Base-by-base conservation (phyloP, 495 filamentous ascomycete genomes). In the Trichoderma erinaceum region DNA sequence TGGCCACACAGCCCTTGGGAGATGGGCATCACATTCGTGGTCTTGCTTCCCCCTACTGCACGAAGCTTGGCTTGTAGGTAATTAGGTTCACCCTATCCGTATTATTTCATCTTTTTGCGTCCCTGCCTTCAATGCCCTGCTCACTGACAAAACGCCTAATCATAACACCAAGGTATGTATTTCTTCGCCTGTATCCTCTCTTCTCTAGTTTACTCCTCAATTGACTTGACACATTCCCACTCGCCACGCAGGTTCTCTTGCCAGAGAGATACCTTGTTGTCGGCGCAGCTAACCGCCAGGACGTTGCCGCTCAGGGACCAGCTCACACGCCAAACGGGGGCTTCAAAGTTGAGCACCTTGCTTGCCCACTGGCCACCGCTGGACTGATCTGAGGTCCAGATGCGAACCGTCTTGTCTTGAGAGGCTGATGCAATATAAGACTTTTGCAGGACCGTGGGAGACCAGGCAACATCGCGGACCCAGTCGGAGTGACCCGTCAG, bases 291-390 rank as follows among this genome's bases (percentile, higher is more conserved):
- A 67, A 96, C 93, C 16, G 96, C 96, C 71, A 99, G 82, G 46
- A 98, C 95, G 79, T 99, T 99, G 25, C 96, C 96, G 79, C 92
- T 97, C 71, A 97, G 83, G 73, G 92, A 96, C 96, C 96, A 99
- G 82, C 92, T 97, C 16, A 97, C 95, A 46, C 94, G 87, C 96
- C 96, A 99, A 70, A 97, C 82, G 64, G 93, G 91, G 13, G 87
- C 86, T 12, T 97, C 94, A 70, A 99, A 96, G 68, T 88, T 85
- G 69, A 98, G 83, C 29, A 88, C 85, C 77, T 93, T 93, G 79
- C 86, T 88, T 52, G 85, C 82, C 96, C 96, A 99, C 73, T 92
- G 83, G 13, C 78, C 77, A 66, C 79, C 78, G 75, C 75, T 77
- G 48, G 78, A 75, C 67, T 85, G 83, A 71, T 89, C 87, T 46